Conservation (phyloP, 495 filamentous ascomycete species). For the Annulohypoxylon nitens region DNA sequence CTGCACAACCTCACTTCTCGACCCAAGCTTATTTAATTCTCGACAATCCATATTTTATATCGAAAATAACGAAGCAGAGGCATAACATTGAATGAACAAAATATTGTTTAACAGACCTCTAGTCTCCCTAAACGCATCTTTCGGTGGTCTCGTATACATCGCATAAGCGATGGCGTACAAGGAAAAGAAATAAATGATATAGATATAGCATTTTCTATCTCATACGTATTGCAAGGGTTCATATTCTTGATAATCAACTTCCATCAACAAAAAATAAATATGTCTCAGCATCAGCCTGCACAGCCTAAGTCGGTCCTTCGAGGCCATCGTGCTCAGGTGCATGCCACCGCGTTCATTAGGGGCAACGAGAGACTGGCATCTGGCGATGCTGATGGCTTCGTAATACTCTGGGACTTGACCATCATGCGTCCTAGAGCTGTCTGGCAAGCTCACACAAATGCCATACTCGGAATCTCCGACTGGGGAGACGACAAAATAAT, state of each 20-base stretch:
- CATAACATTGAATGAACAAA: too few species aligned
- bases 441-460: conserved; percentile 86
- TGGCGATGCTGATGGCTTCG: conserved; percentile 90
- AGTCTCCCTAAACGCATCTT: background rate
- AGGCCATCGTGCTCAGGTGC: conserved; percentile 86
- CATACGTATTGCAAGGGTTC: background rate
- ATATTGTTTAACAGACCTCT: background rate
- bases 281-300: conserved; percentile 60
- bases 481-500: conserved; percentile 75
- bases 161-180: background rate
- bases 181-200: conserved; percentile 10
- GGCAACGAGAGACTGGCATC: conserved; percentile 82
- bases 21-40: background rate
- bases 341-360: conserved; percentile 79
- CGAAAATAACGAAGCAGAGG: background rate
- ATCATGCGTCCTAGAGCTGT: conserved; percentile 85
- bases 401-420: conserved; percentile 86
- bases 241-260: background rate
- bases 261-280: conserved; percentile 17
- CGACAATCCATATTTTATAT: background rate
- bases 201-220: background rate
- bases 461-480: conserved; percentile 78
- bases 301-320: conserved; percentile 89
- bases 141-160: background rate
- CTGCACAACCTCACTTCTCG: background rate